Evolutionary conservation across 108 stramenopile genomes (phyloP).

Genomic region (Fragilaria crotonensis): DNA sequence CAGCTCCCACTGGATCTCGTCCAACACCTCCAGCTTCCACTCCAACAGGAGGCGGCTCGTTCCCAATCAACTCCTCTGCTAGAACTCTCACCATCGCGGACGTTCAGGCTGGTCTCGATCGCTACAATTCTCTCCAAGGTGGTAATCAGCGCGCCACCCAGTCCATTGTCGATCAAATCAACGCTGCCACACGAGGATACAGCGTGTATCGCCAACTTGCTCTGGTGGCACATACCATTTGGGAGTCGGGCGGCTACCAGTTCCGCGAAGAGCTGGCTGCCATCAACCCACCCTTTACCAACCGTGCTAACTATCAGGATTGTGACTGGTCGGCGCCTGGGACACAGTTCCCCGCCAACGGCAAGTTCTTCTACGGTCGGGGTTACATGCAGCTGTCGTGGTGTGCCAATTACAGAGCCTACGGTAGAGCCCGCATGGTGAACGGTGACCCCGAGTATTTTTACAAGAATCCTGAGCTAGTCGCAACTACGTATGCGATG

Average conservation of each 20-base stretch:
- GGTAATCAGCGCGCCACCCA: background rate
- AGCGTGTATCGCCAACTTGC: constrained; percentile 5
- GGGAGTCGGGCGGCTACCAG: constrained; percentile 2
- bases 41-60: too few species aligned
- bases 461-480: constrained; percentile 3
- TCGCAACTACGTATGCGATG: constrained; percentile 3
- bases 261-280: constrained; percentile 3
- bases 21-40: too few species aligned
- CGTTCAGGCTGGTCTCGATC: background rate
- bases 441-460: constrained; percentile 5
- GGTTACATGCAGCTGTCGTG: constrained; percentile 10
- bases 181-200: background rate
- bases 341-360: background rate
- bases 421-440: background rate
- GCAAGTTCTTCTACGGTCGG: constrained; percentile 3
- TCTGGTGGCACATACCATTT: constrained; percentile 6
- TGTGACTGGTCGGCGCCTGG: background rate
- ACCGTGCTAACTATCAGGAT: background rate
- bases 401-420: constrained; percentile 8
- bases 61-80: constrained; percentile 5
- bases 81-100: background rate
- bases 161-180: background rate
- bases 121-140: background rate
- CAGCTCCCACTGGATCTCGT: too few species aligned
- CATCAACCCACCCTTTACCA: background rate